Conservation (phyloP, 2,329 filamentous ascomycete genomes). For the Scorias spongiosa region DNA sequence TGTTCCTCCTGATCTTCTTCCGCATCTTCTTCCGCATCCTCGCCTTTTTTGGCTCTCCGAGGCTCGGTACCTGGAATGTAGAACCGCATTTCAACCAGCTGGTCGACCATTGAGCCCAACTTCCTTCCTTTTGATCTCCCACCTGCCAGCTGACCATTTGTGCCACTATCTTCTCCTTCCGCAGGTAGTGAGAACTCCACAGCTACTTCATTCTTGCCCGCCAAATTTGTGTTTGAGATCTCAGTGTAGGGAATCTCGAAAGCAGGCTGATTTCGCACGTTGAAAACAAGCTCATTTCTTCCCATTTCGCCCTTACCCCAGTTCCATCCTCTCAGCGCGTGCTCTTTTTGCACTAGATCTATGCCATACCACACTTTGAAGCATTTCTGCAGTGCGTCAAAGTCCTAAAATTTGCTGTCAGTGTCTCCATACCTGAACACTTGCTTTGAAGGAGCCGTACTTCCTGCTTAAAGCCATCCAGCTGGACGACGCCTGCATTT, state of each 20-base stretch:
- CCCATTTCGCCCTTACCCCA: conserved; percentile 98
- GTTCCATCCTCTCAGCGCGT: conserved; percentile 93
- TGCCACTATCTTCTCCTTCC: conserved; percentile 55
- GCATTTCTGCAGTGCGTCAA: conserved; percentile 75
- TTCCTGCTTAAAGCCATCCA: conserved; percentile 89
- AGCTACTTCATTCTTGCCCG: conserved; percentile 93
- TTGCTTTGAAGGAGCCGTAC: conserved; percentile 23
- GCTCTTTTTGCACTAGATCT: conserved; percentile 80
- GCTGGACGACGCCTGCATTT: conserved; percentile 71
- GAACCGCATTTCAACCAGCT: conserved; percentile 96
- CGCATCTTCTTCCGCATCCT: conserved; percentile 45
- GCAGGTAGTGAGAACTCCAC: conserved; percentile 76
- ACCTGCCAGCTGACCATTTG: conserved; percentile 59
- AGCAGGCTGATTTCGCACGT: conserved; percentile 87
- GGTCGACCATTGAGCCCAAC: conserved; percentile 73
- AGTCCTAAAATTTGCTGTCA: conserved; percentile 41
- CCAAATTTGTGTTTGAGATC: conserved; percentile 93
- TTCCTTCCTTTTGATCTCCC: conserved; percentile 70
- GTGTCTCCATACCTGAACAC: neutral
- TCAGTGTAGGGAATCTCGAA: conserved; percentile 97
- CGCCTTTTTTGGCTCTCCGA: conserved; percentile 53
- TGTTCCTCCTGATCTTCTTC: conserved; percentile 51
- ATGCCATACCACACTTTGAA: conserved; percentile 99
- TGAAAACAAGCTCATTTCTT: conserved; percentile 90
- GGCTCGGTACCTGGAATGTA: conserved; percentile 88